phyloP scores from a whole-genome alignment of 306 rosid genomes.

The Cyclanthera cordifolia region DNA sequence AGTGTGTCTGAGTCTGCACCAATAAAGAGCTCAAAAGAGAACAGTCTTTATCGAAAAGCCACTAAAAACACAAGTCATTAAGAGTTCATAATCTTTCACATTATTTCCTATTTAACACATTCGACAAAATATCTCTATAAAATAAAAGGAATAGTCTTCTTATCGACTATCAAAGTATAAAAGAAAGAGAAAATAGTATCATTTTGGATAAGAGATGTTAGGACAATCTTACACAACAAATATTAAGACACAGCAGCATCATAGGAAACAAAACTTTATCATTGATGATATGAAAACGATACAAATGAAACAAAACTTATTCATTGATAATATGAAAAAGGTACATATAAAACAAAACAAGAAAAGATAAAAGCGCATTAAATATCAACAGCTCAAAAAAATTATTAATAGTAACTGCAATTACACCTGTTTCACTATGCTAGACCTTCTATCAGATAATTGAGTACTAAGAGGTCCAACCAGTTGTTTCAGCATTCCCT shows the following conservation, averaged over 20 bases:
- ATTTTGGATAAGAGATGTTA: background rate
- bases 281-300: no score
- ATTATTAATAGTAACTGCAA: constrained; percentile 8
- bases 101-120: background rate
- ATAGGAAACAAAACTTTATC: no score
- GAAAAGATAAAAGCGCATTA: background rate
- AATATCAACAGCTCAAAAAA: constrained; percentile 13
- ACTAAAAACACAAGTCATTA: background rate
- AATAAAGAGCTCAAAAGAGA: background rate
- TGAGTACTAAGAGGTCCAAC: constrained; percentile 79
- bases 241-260: background rate
- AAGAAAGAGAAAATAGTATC: background rate
- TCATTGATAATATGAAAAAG: no score
- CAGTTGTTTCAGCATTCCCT: constrained; percentile 86
- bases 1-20: background rate
- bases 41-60: background rate
- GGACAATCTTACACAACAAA: background rate
- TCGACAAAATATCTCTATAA: background rate
- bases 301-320: no score
- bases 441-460: constrained; percentile 95
- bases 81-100: background rate
- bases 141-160: background rate
- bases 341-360: background rate
- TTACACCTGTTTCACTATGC: constrained; percentile 89
- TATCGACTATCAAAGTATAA: background rate